A percentile compares a stretch with the other conserved stretches of the same genome.
phyloP scores from a whole-genome alignment of 2,329 filamentous ascomycete genomes.

The Colletotrichum sp. region DNA sequence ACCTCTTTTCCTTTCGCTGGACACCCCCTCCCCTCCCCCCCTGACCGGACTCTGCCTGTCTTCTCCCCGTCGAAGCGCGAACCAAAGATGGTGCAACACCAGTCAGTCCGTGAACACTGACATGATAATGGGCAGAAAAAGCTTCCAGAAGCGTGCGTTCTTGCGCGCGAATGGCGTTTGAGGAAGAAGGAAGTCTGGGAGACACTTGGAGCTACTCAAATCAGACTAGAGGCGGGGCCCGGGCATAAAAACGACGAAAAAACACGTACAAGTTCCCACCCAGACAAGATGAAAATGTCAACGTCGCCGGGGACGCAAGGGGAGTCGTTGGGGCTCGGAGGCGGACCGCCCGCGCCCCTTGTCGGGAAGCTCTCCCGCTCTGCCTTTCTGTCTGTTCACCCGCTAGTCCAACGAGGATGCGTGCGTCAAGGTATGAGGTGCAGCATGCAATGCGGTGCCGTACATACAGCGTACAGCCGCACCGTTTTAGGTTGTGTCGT shows the following conservation, averaged over 20 bases:
- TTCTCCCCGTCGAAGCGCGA: neutral
- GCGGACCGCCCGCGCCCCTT: neutral
- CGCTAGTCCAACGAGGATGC: neutral
- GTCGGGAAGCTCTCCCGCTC: neutral
- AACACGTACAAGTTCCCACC: neutral
- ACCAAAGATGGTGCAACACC: neutral
- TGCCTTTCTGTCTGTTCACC: neutral
- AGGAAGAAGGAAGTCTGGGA: neutral
- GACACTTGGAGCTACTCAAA: neutral
- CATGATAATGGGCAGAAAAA: slow-evolving; percentile 1
- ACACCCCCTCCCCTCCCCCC: neutral
- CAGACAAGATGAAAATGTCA: neutral
- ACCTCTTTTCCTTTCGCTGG: neutral
- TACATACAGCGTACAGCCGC: neutral
- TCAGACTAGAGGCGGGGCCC: neutral
- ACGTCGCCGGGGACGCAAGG: slow-evolving; percentile 7
- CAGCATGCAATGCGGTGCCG: neutral
- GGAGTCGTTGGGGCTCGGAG: neutral
- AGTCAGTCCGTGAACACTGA: neutral
- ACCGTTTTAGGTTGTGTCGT: neutral
- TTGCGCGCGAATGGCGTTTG: neutral
- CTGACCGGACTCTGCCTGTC: neutral
- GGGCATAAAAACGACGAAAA: neutral
- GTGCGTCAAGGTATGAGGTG: neutral
- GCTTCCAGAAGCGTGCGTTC: neutral